Evolutionary conservation across 805 yeast species (phyloP).

Genomic region (Metschnikowia shivogae): DNA sequence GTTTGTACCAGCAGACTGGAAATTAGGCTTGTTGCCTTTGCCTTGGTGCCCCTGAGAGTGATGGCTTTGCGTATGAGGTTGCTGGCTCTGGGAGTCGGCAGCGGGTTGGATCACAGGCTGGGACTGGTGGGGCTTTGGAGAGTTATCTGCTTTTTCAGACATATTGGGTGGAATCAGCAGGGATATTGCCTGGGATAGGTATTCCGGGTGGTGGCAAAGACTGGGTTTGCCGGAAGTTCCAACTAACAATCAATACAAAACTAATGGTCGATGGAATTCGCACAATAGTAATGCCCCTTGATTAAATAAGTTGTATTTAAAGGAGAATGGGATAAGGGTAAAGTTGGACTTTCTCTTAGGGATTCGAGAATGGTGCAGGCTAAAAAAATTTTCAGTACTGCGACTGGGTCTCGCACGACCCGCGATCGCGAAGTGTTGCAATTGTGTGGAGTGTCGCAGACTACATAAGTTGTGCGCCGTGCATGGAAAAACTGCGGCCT

Average conservation of each 20-base stretch:
- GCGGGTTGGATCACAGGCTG: background rate
- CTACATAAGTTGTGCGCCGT: background rate
- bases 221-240: slow-evolving; percentile 2
- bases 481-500: background rate
- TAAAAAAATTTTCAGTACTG: slow-evolving; percentile 2
- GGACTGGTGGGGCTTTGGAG: slow-evolving; percentile 4
- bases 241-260: slow-evolving; percentile 4
- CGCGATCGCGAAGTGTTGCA: slow-evolving; percentile 3
- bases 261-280: slow-evolving; percentile 2
- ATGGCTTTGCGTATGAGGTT: slow-evolving; percentile 5
- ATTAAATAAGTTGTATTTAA: slow-evolving; percentile 1
- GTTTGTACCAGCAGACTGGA: background rate
- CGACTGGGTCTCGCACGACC: slow-evolving; percentile 5
- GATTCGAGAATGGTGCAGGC: background rate
- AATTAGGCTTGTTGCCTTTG: slow-evolving; percentile 1
- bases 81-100: background rate
- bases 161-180: slow-evolving; percentile 4
- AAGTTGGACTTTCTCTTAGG: slow-evolving; percentile 3
- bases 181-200: background rate
- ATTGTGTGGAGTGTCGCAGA: slow-evolving; percentile 1
- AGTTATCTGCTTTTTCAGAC: slow-evolving; percentile 11
- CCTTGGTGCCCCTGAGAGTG: slow-evolving; percentile 8
- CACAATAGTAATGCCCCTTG: slow-evolving; percentile 4
- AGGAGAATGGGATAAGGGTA: background rate
- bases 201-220: slow-evolving; percentile 1